phyloP scores from a whole-genome alignment of 1,284 basidiomycete genomes.

The Apiotrichum laibachii region DNA sequence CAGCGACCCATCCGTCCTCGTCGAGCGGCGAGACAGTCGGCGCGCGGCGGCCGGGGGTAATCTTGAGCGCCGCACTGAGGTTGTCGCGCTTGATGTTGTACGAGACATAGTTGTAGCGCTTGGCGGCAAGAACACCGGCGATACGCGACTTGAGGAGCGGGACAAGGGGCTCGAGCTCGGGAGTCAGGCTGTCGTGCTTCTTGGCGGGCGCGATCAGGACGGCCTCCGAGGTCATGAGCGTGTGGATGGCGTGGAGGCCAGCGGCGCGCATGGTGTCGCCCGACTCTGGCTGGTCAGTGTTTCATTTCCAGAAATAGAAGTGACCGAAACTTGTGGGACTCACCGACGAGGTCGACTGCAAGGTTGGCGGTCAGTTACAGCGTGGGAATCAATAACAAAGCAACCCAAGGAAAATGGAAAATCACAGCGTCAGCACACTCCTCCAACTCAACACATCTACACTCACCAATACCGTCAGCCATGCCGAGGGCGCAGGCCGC shows the following conservation, averaged over 20 bases:
- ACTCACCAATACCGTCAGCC: conserved; percentile 91
- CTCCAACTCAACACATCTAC: conserved; percentile 11
- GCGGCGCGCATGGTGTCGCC: conserved; percentile 99
- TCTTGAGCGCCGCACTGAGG: conserved; percentile 62
- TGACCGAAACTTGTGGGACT: conserved; percentile 43
- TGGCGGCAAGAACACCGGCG: conserved; percentile 87
- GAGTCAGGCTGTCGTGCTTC: conserved; percentile 63
- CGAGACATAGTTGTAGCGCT: conserved; percentile 81
- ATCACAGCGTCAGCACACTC: background rate
- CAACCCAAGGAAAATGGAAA: background rate
- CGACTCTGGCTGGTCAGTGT: conserved; percentile 65
- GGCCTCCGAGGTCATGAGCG: conserved; percentile 83
- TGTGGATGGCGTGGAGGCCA: conserved; percentile 87
- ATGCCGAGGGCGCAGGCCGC: conserved; percentile 95
- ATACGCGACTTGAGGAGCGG: conserved; percentile 81
- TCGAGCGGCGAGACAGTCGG: conserved; percentile 88
- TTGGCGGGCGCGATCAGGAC: conserved; percentile 82
- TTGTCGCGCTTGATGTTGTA: conserved; percentile 78
- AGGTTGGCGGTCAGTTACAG: too few relatives aligned
- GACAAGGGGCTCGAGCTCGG: conserved; percentile 61
- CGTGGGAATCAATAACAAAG: background rate
- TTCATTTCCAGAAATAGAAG: background rate
- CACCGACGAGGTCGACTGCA: conserved; percentile 86
- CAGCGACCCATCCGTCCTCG: conserved; percentile 76
- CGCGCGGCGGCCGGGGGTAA: conserved; percentile 87